Percentiles rank a stretch among this genome's conserved stretches.
phyloP scores from a whole-genome alignment of 257 asterid genomes.

The Fraxinus pennsylvanica region DNA sequence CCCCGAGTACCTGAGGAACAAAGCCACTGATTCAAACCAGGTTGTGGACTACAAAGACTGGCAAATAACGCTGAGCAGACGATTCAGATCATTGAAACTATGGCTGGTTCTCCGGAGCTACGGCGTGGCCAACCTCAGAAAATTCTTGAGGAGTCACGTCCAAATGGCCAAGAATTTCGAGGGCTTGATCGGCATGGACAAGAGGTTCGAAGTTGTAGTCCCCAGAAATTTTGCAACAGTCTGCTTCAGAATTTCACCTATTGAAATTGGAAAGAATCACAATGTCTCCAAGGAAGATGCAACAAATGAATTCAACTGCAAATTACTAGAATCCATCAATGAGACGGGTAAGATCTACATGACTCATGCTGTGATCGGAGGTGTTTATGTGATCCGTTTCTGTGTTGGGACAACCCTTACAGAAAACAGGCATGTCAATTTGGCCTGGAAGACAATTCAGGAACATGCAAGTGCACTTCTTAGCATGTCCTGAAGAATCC shows the following conservation, averaged over 20 bases:
- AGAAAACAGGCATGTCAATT: slow-evolving; percentile 54
- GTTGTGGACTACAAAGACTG: slow-evolving; percentile 85
- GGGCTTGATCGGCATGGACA: slow-evolving; percentile 57
- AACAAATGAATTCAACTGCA: slow-evolving; percentile 50
- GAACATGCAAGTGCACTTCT: slow-evolving; percentile 56
- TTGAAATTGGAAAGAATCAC: slow-evolving; percentile 32
- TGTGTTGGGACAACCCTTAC: slow-evolving; percentile 68
- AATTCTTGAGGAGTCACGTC: slow-evolving; percentile 53
- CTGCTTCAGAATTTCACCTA: slow-evolving; percentile 60
- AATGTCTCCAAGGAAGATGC: slow-evolving; percentile 33
- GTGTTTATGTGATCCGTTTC: slow-evolving; percentile 57
- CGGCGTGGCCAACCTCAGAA: slow-evolving; percentile 61
- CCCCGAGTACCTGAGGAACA: slow-evolving; percentile 63
- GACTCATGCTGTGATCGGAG: slow-evolving; percentile 77
- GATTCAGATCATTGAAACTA: slow-evolving; percentile 66
- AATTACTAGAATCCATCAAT: slow-evolving; percentile 58
- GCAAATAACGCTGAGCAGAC: slow-evolving; percentile 74
- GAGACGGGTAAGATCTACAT: slow-evolving; percentile 59
- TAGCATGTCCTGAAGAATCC: slow-evolving; percentile 22
- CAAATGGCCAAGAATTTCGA: slow-evolving; percentile 78
- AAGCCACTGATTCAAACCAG: slow-evolving; percentile 58
- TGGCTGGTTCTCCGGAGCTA: slow-evolving; percentile 75
- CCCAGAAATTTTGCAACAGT: slow-evolving; percentile 74
- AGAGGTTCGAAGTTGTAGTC: slow-evolving; percentile 68
- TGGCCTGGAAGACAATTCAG: slow-evolving; percentile 70